Evolutionary conservation across 345 rosid species (phyloP).

Genomic region (Populus nigra): DNA sequence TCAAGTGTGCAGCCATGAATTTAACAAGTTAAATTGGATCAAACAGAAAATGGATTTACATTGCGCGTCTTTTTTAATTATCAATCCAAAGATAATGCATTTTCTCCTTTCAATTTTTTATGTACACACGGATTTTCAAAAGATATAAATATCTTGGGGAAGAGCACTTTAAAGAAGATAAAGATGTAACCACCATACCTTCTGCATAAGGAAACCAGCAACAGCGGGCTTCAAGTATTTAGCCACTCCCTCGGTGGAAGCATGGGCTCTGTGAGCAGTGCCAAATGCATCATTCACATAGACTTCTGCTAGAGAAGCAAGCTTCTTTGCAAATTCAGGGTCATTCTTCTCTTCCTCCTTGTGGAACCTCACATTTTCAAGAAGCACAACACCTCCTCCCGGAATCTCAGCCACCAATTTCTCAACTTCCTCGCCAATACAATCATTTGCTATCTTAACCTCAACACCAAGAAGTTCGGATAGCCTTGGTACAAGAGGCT

Average conservation of each 20-base stretch:
- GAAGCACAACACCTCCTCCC: constrained; percentile 73
- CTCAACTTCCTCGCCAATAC: constrained; percentile 76
- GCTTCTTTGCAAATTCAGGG: constrained; percentile 92
- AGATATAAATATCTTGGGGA: neutral
- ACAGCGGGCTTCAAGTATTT: constrained; percentile 79
- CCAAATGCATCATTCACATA: constrained; percentile 55
- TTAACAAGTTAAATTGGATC: neutral
- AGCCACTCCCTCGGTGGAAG: constrained; percentile 94
- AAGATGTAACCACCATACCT: constrained; percentile 39
- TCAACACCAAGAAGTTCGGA: constrained; percentile 82
- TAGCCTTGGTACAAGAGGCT: constrained; percentile 87
- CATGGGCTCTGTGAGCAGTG: constrained; percentile 97
- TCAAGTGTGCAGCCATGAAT: neutral
- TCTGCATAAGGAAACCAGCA: constrained; percentile 94
- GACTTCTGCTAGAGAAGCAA: constrained; percentile 28
- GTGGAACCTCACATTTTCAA: constrained; percentile 91
- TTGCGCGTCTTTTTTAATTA: neutral
- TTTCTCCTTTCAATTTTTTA: neutral
- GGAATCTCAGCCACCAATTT: constrained; percentile 64
- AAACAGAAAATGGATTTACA: neutral
- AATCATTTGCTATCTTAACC: constrained; percentile 85
- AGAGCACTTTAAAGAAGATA: neutral
- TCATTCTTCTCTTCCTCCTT: constrained; percentile 96
- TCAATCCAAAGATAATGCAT: neutral
- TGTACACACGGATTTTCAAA: neutral